These are phyloP conservation scores for Colletotrichum simmondsii DNA, from an alignment of 2,329 filamentous ascomycete species.

Conservation along the genomic window DNA sequence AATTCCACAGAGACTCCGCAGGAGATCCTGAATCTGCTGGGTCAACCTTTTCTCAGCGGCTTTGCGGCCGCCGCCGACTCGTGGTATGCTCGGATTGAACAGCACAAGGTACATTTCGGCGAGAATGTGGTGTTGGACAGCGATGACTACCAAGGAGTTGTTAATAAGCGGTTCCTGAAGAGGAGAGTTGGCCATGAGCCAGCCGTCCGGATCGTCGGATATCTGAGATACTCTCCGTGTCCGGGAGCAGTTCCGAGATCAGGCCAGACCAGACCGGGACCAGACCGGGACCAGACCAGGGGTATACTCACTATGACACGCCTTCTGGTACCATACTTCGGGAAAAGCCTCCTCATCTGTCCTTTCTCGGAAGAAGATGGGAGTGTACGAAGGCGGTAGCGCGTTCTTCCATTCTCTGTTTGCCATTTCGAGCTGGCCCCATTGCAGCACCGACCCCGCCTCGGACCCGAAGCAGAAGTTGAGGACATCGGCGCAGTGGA, in stretches of 20 bases:
- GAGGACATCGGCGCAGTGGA: slow-evolving; percentile 71
- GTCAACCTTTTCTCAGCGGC: slow-evolving; percentile 44
- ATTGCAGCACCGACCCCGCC: slow-evolving; percentile 32
- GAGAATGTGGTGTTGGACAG: slow-evolving; percentile 69
- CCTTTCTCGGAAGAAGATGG: slow-evolving; percentile 35
- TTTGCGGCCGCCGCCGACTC: slow-evolving; percentile 54
- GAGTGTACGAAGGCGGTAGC: slow-evolving; percentile 34
- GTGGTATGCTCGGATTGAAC: slow-evolving; percentile 65
- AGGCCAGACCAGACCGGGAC: too few relatives aligned
- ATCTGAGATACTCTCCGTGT: not conserved
- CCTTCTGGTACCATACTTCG: slow-evolving; percentile 36
- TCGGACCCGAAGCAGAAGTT: slow-evolving; percentile 69
- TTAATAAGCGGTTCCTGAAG: slow-evolving; percentile 36
- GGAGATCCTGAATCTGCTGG: slow-evolving; percentile 56
- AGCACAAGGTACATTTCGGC: slow-evolving; percentile 66
- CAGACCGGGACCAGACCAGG: too few relatives aligned
- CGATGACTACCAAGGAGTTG: slow-evolving; percentile 58
- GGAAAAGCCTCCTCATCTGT: slow-evolving; percentile 48
- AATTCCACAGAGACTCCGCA: slow-evolving; percentile 68
- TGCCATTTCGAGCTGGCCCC: slow-evolving; percentile 34
- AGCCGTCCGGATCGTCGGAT: slow-evolving; percentile 42
- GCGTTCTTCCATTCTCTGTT: slow-evolving; percentile 36
- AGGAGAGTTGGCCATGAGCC: slow-evolving; percentile 57
- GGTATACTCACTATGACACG: slow-evolving; percentile 31
- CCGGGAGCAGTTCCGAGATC: not conserved